Evolutionary conservation across 2,329 filamentous ascomycete genomes (phyloP), one percentile per base, ranked within the genome.

Genomic region (Trichoderma atrobrunneum): DNA sequence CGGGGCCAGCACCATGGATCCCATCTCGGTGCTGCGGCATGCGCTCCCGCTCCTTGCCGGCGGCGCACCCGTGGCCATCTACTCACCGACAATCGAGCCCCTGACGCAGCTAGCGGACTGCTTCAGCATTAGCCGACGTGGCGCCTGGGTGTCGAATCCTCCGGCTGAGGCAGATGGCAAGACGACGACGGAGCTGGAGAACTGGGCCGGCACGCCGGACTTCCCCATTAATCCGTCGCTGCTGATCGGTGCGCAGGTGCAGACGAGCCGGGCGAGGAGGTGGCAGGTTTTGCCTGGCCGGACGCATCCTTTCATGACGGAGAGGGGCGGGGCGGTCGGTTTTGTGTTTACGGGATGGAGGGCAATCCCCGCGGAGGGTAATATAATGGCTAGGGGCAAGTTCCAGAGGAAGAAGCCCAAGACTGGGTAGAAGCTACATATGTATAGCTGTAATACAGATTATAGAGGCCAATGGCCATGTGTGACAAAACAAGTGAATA

Each of bases 241-340:
- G 66, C 81, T 99, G 5, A 87, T 98, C 0, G 93, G 91, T 0
- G 90, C 93, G 1, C 89, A 87, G 14, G 85, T 99, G 68, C 95
- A 98, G 83, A 96, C 91, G 3, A 93, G 91, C 62, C 87, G 93
- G 16, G 91, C 92, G 6, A 87, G 92, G 74, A 86, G 89, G 68
- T 98, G 94, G 93, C 96, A 99, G 84, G 95, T 98, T 2, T 81
- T 99, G 61, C 96, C 96, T 0, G 93, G 94, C 0, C 86, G 96
- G 69, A 98, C 96, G 67, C 96, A 99, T 83, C 96, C 96, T 7
- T 82, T 97, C 70, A 99, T 99, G 96, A 97, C 93, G 73, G 90
- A 90, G 48, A 88, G 89, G 54, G 96, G 96, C 24, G 95, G 95
- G 0, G 90, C 94, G 0, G 95, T 98, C 78, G 96, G 96, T 0